A percentile compares a stretch with the other conserved stretches of the same genome.
Evolutionary conservation across 345 rosid species (phyloP).

Genomic region (Excoecaria cochinchinensis): DNA sequence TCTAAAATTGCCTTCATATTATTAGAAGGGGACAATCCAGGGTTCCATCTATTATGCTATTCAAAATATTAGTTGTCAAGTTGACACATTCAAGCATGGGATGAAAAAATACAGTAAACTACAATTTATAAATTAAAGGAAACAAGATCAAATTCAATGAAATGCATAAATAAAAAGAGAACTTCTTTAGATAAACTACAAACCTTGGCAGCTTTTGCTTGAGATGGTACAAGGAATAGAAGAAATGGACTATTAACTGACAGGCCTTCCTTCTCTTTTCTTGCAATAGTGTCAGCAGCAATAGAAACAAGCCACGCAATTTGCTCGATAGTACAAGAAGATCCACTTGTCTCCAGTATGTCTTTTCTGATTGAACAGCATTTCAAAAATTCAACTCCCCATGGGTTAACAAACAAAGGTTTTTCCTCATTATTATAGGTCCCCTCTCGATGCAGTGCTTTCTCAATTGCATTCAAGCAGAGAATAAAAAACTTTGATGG

Average conservation of each 20-base stretch:
- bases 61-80: background rate
- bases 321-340: conserved; percentile 55
- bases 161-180: conserved; percentile 5
- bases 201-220: conserved; percentile 80
- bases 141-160: background rate
- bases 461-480: conserved; percentile 65
- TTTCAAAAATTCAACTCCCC: conserved; percentile 91
- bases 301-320: conserved; percentile 80
- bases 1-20: background rate
- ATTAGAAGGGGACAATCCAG: background rate
- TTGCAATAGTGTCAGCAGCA: conserved; percentile 72
- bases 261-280: conserved; percentile 59
- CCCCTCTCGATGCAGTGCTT: conserved; percentile 34
- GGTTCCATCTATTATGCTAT: background rate
- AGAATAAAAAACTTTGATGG: conserved; percentile 59
- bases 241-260: conserved; percentile 59
- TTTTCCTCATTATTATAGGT: conserved; percentile 34
- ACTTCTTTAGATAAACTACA: conserved; percentile 1
- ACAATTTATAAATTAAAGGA: background rate
- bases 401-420: conserved; percentile 52
- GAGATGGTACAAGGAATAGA: conserved; percentile 71
- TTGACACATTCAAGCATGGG: background rate
- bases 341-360: conserved; percentile 64
- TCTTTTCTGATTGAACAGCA: conserved; percentile 51
- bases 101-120: background rate